Base-by-base conservation (phyloP, 169 alveolate genomes). In the Babesia bigemina region DNA sequence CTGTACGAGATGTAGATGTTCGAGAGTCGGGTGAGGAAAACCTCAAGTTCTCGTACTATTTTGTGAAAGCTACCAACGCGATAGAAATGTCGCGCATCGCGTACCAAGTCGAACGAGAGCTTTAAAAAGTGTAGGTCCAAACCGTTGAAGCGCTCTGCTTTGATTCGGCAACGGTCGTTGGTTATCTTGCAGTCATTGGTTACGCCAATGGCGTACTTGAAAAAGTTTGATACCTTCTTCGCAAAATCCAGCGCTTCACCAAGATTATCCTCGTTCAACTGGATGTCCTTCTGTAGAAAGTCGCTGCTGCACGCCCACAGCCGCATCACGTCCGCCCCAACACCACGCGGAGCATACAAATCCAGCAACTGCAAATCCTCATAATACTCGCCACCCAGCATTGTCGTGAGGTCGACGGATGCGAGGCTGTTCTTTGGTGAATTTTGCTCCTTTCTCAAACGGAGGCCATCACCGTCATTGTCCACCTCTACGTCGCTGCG, bases 241-340 rank as follows among this genome's bases (percentile, higher is more conserved):
- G 73, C 79, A 39, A 70, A 45, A 29, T 83, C 82, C 10, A 50
- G 59, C 0, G 90, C 72, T 42, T 65, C 71, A n/a, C 56, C 33
- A 12, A 83, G 56, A 48, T 66, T 57, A 19, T 24, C 73, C 21
- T 24, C 28, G 24, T 63, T 65, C 62, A 83, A 50, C 24, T 61
- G 69, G n/a, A 83, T 63, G 58, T 83, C 90, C 75, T 70, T 75
- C 48, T 59, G 84, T 21, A 66, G 53, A 39, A 83, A 83, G 71
- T 83, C 90, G 62, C 53, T 74, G 56, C 65, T 61, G 53, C 86
- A 73, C 26, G 47, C 86, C 79, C 74, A 65, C 39, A 75, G 49
- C 11, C 90, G 26, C 60, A 83, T 50, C 19, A 63, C 69, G 26
- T 83, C 90, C 21, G 79, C 86, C 39, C 84, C 78, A 28, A 81